phyloP scores from a whole-genome alignment of 148 eudicot species.

The Polygonum aviculare region DNA sequence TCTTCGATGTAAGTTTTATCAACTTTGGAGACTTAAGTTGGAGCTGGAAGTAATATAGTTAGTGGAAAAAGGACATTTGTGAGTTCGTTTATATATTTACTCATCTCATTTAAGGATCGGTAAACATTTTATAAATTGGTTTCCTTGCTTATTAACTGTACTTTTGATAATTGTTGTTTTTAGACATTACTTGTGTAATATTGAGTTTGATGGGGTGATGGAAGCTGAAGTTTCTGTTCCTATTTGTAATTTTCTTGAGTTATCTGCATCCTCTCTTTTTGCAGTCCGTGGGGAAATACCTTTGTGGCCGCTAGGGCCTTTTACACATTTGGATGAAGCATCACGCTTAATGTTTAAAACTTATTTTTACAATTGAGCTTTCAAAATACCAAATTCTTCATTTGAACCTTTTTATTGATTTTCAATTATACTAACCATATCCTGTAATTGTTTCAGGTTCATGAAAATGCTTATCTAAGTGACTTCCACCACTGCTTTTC shows the following conservation, averaged over 20 bases:
- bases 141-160: not conserved
- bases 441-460: constrained; percentile 36
- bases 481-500: constrained; percentile 97
- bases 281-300: not conserved
- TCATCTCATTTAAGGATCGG: not conserved
- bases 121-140: not conserved
- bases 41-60: not conserved
- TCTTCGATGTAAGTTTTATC: not conserved
- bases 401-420: too few relatives aligned
- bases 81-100: not conserved
- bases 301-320: not conserved
- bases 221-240: not conserved
- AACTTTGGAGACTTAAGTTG: not conserved
- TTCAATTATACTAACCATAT: not conserved
- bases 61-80: not conserved
- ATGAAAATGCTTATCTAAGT: constrained; percentile 96
- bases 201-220: not conserved
- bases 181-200: not conserved
- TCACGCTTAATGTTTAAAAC: not conserved
- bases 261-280: constrained; percentile 2
- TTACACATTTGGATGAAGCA: too few relatives aligned
- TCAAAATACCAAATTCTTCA: not conserved
- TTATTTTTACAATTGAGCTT: not conserved
- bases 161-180: not conserved
- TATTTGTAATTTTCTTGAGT: not conserved